These are phyloP conservation scores for Glarea lozoyensis DNA, from an alignment of 495 filamentous ascomycete genomes.

Conservation along the genomic window DNA sequence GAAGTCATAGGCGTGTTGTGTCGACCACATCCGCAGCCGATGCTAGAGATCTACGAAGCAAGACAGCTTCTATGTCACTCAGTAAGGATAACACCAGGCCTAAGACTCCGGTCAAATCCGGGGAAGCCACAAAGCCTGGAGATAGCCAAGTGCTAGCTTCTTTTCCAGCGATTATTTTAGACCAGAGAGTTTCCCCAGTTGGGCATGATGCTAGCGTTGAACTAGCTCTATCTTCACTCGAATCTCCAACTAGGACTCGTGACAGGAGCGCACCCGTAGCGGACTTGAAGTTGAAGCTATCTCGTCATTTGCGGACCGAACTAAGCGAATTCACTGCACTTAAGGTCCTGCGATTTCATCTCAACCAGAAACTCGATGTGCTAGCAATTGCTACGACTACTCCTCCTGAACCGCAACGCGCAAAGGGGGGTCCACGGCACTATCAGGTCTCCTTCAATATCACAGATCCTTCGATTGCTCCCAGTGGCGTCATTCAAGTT, in stretches of 20 bases:
- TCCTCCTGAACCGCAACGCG: conserved; percentile 44
- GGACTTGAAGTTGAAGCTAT: conserved; percentile 14
- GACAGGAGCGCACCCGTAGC: conserved; percentile 7
- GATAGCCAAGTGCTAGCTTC: background rate
- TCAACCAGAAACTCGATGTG: conserved; percentile 47
- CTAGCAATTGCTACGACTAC: conserved; percentile 56
- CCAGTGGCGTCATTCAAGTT: conserved; percentile 41
- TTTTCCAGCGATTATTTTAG: conserved; percentile 9
- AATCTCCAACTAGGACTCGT: conserved; percentile 15
- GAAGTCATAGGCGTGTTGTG: conserved; percentile 8
- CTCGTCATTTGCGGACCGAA: conserved; percentile 45
- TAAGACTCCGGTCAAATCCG: conserved; percentile 1
- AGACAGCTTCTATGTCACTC: too few species aligned
- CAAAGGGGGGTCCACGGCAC: conserved; percentile 58
- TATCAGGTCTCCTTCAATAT: conserved; percentile 60
- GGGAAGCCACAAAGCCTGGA: background rate
- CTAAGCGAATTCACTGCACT: conserved; percentile 62
- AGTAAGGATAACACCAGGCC: conserved; percentile 11
- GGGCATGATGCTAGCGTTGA: conserved; percentile 20
- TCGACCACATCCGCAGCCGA: conserved; percentile 1
- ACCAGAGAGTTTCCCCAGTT: conserved; percentile 6
- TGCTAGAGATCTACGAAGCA: background rate
- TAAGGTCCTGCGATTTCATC: conserved; percentile 49
- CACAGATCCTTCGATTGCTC: conserved; percentile 52
- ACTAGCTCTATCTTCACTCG: conserved; percentile 13